These are phyloP conservation scores for Pachysolen tannophilus DNA, from an alignment of 805 yeast species.

Conservation along the genomic window DNA sequence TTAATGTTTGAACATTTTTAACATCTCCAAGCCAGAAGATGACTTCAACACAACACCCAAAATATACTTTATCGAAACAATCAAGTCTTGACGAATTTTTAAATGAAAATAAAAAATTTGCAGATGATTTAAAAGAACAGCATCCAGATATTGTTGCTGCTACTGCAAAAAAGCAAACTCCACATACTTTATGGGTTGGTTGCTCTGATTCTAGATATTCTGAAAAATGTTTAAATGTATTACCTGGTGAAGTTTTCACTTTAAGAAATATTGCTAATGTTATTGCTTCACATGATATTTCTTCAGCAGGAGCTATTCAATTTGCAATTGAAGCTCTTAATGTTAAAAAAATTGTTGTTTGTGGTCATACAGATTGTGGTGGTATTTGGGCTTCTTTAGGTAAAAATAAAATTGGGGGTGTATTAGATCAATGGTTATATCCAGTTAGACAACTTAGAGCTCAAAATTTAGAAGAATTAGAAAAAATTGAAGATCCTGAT, in stretches of 20 bases:
- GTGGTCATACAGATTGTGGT: constrained; percentile 96
- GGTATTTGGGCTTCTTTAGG: constrained; percentile 79
- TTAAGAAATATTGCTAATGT: constrained; percentile 85
- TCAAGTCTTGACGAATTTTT: constrained; percentile 43
- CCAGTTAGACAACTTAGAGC: constrained; percentile 65
- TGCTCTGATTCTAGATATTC: constrained; percentile 90
- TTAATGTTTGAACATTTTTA: too few relatives aligned
- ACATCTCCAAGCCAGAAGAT: too few relatives aligned
- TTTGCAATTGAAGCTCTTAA: constrained; percentile 81
- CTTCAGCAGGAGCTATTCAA: constrained; percentile 73
- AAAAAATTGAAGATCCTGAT: constrained; percentile 39
- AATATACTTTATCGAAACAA: constrained; percentile 37
- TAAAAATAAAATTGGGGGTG: constrained; percentile 55
- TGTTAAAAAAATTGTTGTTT: constrained; percentile 72
- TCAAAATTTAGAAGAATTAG: constrained; percentile 42
- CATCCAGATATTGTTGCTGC: constrained; percentile 52
- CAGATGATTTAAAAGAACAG: constrained; percentile 36
- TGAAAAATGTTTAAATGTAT: constrained; percentile 67
- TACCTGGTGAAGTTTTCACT: constrained; percentile 88
- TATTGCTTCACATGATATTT: constrained; percentile 60
- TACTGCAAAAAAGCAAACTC: constrained; percentile 81
- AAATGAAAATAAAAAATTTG: constrained; percentile 36
- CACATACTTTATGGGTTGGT: constrained; percentile 91
- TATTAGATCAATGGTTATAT: constrained; percentile 64
- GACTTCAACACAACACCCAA: too few relatives aligned